phyloP scores from a whole-genome alignment of 2,329 filamentous ascomycete species.

The Tolypocladium capitatum region DNA sequence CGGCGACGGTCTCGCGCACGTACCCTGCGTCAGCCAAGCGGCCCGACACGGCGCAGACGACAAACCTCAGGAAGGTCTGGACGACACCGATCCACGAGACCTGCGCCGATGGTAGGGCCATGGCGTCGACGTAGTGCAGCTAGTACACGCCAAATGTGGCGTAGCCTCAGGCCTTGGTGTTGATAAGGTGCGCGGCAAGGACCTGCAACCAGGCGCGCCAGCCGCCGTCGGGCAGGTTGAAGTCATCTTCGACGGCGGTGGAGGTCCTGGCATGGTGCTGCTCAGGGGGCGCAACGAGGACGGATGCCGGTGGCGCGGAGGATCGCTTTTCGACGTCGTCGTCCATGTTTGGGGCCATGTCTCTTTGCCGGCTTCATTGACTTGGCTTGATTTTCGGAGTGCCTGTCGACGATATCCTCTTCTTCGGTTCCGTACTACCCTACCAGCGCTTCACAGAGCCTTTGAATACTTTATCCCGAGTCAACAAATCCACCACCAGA shows the following conservation, averaged over 20 bases:
- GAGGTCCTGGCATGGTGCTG: constrained; percentile 2
- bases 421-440: neutral
- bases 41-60: constrained; percentile 33
- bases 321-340: constrained; percentile 1
- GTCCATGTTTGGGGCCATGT: neutral
- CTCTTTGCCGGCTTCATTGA: neutral
- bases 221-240: constrained; percentile 28
- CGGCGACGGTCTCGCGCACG: constrained; percentile 24
- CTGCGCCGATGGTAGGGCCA: constrained; percentile 21
- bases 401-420: neutral
- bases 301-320: neutral
- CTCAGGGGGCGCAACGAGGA: neutral
- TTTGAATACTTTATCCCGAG: neutral
- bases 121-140: constrained; percentile 28
- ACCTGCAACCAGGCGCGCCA: constrained; percentile 37
- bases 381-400: neutral
- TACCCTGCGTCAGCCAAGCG: constrained; percentile 37
- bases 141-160: constrained; percentile 41
- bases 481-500: neutral
- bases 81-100: constrained; percentile 34
- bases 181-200: constrained; percentile 31
- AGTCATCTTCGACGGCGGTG: constrained; percentile 1
- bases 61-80: constrained; percentile 37
- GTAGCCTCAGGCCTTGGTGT: constrained; percentile 37
- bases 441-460: neutral